These are phyloP conservation scores for Peronospora tabacina DNA, from an alignment of 352 stramenopile genomes.

Conservation along the genomic window DNA sequence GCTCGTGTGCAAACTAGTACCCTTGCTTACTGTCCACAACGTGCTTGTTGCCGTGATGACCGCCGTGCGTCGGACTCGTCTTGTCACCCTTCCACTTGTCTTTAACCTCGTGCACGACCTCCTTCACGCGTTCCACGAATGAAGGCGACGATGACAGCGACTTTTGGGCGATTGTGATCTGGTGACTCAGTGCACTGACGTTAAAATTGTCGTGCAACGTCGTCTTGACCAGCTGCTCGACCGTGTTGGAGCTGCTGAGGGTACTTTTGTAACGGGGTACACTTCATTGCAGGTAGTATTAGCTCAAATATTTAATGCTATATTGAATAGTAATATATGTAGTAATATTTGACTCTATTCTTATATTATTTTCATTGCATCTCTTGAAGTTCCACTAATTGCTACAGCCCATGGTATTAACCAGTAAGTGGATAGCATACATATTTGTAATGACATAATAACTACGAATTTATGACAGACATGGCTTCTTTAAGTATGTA, in stretches of 20 bases:
- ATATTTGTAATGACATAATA: too few relatives aligned
- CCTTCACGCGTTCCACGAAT: conserved; percentile 17
- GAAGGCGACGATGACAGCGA: conserved; percentile 14
- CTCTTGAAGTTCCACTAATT: too few relatives aligned
- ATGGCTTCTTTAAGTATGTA: too few relatives aligned
- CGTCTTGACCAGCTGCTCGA: conserved; percentile 17
- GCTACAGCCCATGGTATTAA: too few relatives aligned
- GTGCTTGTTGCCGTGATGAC: conserved; percentile 2
- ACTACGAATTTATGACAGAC: too few relatives aligned
- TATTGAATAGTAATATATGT: too few relatives aligned
- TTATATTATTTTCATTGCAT: too few relatives aligned
- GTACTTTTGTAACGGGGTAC: too few relatives aligned
- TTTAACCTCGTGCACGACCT: conserved; percentile 15
- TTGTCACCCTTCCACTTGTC: conserved; percentile 13
- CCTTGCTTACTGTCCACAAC: conserved; percentile 1
- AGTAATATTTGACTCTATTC: too few relatives aligned
- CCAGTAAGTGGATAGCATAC: too few relatives aligned
- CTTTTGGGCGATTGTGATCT: conserved; percentile 9
- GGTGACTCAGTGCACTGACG: conserved; percentile 17
- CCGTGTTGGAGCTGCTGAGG: conserved; percentile 10
- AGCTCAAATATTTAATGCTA: too few relatives aligned
- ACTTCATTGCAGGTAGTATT: too few relatives aligned
- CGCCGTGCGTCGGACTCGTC: conserved; percentile 5
- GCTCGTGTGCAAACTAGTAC: not conserved
- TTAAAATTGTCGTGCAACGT: conserved; percentile 16